A percentile compares a stretch with the other conserved stretches of the same genome.
Evolutionary conservation across 164 flowering plant species (phyloP).

Genomic region (Houttuynia cordata): DNA sequence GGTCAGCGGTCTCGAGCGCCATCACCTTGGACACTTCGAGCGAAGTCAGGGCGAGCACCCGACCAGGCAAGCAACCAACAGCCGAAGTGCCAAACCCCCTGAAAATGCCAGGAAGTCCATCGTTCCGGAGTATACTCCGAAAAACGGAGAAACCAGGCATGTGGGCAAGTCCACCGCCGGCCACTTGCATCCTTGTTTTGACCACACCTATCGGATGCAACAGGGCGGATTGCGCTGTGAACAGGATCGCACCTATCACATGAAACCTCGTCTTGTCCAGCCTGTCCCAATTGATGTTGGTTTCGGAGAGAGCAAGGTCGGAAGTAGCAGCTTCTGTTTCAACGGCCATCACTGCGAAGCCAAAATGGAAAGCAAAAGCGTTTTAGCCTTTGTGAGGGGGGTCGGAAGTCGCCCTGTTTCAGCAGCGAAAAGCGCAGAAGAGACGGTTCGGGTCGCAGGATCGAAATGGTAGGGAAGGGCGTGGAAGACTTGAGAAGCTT

Average conservation of each 20-base stretch:
- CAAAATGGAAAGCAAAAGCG: no score
- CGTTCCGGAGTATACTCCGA: slow-evolving; percentile 31
- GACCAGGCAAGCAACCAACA: slow-evolving; percentile 66
- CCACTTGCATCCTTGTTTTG: slow-evolving; percentile 82
- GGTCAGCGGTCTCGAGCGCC: slow-evolving; percentile 39
- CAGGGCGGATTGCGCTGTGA: slow-evolving; percentile 47
- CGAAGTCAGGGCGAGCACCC: slow-evolving; percentile 54
- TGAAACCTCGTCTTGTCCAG: slow-evolving; percentile 82
- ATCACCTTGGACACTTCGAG: slow-evolving; percentile 64
- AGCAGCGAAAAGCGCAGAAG: no score
- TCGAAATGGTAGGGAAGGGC: no score
- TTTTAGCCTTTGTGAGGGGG: no score
- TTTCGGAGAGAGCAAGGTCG: slow-evolving; percentile 43
- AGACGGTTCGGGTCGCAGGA: no score
- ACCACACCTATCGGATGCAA: slow-evolving; percentile 69
- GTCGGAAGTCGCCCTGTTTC: no score
- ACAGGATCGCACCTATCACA: slow-evolving; percentile 60
- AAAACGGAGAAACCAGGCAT: slow-evolving; percentile 43
- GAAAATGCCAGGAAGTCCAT: slow-evolving; percentile 62
- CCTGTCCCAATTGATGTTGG: slow-evolving; percentile 77
- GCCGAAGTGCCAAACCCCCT: slow-evolving; percentile 80
- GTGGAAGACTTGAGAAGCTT: no score
- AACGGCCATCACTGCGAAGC: slow-evolving; percentile 26
- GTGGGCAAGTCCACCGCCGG: slow-evolving; percentile 31
- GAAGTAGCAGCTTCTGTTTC: slow-evolving; percentile 42